Evolutionary conservation across 2,329 filamentous ascomycete genomes (phyloP), one percentile per base, ranked within the genome.

Genomic region (Scedosporium apiospermum): DNA sequence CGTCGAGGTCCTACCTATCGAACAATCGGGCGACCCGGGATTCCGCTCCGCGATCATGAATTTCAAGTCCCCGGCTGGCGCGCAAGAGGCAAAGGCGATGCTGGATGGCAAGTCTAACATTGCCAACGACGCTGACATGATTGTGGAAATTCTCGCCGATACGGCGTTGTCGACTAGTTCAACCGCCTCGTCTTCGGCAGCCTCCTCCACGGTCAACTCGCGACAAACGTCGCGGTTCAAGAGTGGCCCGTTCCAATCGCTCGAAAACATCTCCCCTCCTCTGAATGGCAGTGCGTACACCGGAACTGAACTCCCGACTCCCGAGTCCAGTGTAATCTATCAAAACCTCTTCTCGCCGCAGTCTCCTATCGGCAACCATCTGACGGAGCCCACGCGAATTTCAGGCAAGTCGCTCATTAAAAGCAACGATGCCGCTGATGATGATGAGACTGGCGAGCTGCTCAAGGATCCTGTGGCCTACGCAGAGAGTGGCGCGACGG

Each of bases 341-440:
- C 84, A 87, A 66, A 85, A 78, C 65, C 75, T 90, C 27, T 92
- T 91, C 74, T 88, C 87, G 12, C 85, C 88, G 0, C 88, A 89
- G 67, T 91, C 88, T 5, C 88, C 88, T 1, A 87, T 91, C 62
- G 86, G 85, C 51, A 88, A 87, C 69, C 84, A 88, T 61, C 78
- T 88, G n/a, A 78, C 78, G n/a, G 86, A 87, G 64, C 79, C 81
- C 59, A 75, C 78, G 16, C 80, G 84, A 63, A 78, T 84, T 44
- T 83, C 84, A 2, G 87, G 89, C 67, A 91, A 91, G 73, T 83
- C 85, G 2, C 77, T 91, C 60, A 92, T 92, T 73, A 88, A 84
- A 66, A 84, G 88, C 68, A 85, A 90, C 69, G 71, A 71, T 23
- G 81, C 82, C 16, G 85, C 83, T 30, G 83, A 86, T 59, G 86